phyloP scores from a whole-genome alignment of 345 rosid genomes.

The Aethionema arabicum region DNA sequence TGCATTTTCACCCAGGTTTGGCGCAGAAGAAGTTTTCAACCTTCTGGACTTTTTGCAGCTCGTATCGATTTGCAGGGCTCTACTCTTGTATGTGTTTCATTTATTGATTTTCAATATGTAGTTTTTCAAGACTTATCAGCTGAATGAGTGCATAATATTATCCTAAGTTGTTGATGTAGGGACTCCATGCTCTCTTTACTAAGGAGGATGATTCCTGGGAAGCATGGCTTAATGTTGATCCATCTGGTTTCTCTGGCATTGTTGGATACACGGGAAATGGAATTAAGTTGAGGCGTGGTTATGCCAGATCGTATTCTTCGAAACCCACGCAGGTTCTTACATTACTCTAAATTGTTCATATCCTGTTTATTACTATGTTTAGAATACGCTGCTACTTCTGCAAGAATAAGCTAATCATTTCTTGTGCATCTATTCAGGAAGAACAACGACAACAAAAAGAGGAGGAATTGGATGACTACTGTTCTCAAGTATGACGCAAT shows the following conservation, averaged over 20 bases:
- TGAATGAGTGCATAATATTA: conserved; percentile 15
- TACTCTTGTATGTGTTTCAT: conserved; percentile 52
- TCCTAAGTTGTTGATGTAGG: conserved; percentile 46
- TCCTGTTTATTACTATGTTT: neutral
- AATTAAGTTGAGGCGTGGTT: conserved; percentile 91
- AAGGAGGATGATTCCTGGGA: conserved; percentile 99
- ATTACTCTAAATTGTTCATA: neutral
- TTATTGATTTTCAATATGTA: conserved; percentile 19
- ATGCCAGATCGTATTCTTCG: conserved; percentile 57
- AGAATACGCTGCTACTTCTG: neutral
- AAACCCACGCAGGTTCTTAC: conserved; percentile 79
- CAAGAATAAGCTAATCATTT: conserved; percentile 2
- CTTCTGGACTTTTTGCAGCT: conserved; percentile 94
- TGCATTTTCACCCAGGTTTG: conserved; percentile 64
- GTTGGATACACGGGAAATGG: conserved; percentile 67
- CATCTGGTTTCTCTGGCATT: conserved; percentile 69
- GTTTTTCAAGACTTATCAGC: conserved; percentile 13
- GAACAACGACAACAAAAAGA: conserved; percentile 84
- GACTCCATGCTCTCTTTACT: conserved; percentile 87
- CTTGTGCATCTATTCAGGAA: conserved; percentile 48
- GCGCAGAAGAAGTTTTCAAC: conserved; percentile 92
- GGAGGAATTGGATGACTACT: conserved; percentile 96
- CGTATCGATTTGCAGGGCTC: conserved; percentile 90
- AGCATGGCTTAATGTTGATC: conserved; percentile 87
- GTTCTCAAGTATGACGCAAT: conserved; percentile 70